Evolutionary conservation across 78 protist genomes (phyloP), one percentile per base, ranked within the genome.

Genomic region (Dictyostelium firmibasis): DNA sequence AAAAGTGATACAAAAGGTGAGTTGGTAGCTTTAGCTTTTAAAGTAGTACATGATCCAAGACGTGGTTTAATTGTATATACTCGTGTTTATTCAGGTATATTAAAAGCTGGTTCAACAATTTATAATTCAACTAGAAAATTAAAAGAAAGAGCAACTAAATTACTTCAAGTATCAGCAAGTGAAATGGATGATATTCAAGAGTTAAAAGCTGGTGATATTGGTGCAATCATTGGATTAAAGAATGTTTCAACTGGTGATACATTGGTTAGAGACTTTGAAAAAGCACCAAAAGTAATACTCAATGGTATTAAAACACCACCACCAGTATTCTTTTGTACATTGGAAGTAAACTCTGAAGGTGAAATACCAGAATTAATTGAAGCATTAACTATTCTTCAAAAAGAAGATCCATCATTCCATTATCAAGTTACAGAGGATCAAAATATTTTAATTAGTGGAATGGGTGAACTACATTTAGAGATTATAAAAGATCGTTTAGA

Each of bases 401-500:
- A 92, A 11, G 98, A 97, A 44, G 98, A 97, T 38, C 98, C 98
- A 16, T 82, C 93, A 57, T 77, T 97, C 81, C 77, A 41, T 29
- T 91, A 86, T 27, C 62, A 43, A 53, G 85, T 95, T 84, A 72
- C 74, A 13, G 98, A 94, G 18, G 44, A 92, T 20, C 89, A 91
- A 76, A 78, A 78, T 16, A 76, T 88, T 43, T 43, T 98, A 64
- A 69, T 97, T 44, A 81, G 95, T 7, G 98, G 98, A 8, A 97
- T 97, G 98, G 99, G 99, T 13, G 99, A 96, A 83, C 93, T 98
- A 3, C 99, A 98, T 83, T 85, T 98, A 18, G 98, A 97, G 75
- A 92, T 96, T 23, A 60, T 91, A 2, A 64, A 35, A 13, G 83
- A 82, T 62, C 87, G 98, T 27, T 53, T 98, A 13, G 77, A 43